Conservation (phyloP, 805 yeast species). For the Kodamaea nitidulidarum region DNA sequence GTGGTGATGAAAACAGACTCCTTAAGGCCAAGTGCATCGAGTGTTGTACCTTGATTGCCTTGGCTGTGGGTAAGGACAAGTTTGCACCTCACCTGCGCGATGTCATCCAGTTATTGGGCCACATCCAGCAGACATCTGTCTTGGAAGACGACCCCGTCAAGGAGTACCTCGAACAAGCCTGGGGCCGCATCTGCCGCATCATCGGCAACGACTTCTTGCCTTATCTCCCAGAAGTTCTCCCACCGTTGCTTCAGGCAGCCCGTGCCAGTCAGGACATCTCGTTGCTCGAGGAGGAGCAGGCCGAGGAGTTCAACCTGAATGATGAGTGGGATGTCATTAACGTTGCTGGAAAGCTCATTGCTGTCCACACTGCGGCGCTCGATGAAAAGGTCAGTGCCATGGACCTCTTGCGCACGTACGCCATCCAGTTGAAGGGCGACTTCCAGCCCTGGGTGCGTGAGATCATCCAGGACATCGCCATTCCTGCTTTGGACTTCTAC, state of each 20-base stretch:
- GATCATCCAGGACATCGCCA: slow-evolving; percentile 69
- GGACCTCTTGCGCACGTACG: slow-evolving; percentile 80
- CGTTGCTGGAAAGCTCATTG: slow-evolving; percentile 86
- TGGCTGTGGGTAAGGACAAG: slow-evolving; percentile 91
- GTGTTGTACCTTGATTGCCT: slow-evolving; percentile 89
- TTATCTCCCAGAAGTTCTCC: slow-evolving; percentile 76
- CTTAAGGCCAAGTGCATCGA: slow-evolving; percentile 92
- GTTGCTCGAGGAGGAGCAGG: slow-evolving; percentile 83
- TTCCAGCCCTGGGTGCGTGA: slow-evolving; percentile 82
- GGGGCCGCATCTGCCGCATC: slow-evolving; percentile 90
- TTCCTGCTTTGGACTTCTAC: slow-evolving; percentile 88
- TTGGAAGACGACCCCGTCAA: slow-evolving; percentile 85
- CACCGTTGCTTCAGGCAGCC: slow-evolving; percentile 83
- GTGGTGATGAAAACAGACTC: slow-evolving; percentile 67
- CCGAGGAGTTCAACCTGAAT: slow-evolving; percentile 72
- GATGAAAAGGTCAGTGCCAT: slow-evolving; percentile 94
- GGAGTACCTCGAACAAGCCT: slow-evolving; percentile 85
- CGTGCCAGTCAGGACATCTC: slow-evolving; percentile 87
- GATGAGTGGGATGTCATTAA: slow-evolving; percentile 96
- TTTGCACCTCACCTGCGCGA: slow-evolving; percentile 73
- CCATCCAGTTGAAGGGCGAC: slow-evolving; percentile 74
- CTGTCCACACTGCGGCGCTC: slow-evolving; percentile 88
- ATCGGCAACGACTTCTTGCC: slow-evolving; percentile 85
- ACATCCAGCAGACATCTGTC: slow-evolving; percentile 57
- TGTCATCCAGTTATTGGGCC: slow-evolving; percentile 64